A percentile compares a stretch with the other conserved stretches of the same genome.
phyloP scores from a whole-genome alignment of 371 early-diverging fungal genomes.

The Phascolomyces articulosus region DNA sequence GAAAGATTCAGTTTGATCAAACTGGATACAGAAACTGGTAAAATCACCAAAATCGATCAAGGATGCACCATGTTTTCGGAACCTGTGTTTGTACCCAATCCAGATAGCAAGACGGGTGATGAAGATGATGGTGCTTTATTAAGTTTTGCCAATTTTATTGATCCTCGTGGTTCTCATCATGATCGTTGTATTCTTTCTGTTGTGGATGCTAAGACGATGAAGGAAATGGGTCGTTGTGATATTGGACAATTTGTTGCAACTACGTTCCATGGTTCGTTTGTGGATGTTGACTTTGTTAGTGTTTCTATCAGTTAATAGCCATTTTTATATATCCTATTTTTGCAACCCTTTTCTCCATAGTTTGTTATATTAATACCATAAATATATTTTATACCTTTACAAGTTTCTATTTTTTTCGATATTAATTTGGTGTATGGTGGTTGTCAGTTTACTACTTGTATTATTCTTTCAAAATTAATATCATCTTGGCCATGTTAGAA shows the following conservation, averaged over 20 bases:
- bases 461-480: too few species aligned
- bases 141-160: constrained; percentile 42
- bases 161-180: constrained; percentile 26
- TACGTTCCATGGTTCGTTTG: constrained; percentile 60
- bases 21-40: constrained; percentile 35
- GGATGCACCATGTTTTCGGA: constrained; percentile 58
- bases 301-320: constrained; percentile 29
- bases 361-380: too few species aligned
- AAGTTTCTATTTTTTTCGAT: too few species aligned
- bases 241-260: constrained; percentile 51
- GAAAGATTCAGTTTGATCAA: constrained; percentile 44
- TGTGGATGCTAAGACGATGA: constrained; percentile 55
- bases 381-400: too few species aligned
- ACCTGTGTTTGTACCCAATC: constrained; percentile 66
- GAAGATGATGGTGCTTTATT: constrained; percentile 72
- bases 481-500: too few species aligned
- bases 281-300: constrained; percentile 35
- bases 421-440: too few species aligned
- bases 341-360: too few species aligned
- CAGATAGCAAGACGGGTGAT: constrained; percentile 23
- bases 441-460: too few species aligned
- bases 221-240: constrained; percentile 53
- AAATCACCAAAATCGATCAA: constrained; percentile 11
- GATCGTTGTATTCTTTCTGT: constrained; percentile 54
- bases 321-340: too few species aligned